Conservation (phyloP, 257 asterid species). For the Solanum sejunctum region DNA sequence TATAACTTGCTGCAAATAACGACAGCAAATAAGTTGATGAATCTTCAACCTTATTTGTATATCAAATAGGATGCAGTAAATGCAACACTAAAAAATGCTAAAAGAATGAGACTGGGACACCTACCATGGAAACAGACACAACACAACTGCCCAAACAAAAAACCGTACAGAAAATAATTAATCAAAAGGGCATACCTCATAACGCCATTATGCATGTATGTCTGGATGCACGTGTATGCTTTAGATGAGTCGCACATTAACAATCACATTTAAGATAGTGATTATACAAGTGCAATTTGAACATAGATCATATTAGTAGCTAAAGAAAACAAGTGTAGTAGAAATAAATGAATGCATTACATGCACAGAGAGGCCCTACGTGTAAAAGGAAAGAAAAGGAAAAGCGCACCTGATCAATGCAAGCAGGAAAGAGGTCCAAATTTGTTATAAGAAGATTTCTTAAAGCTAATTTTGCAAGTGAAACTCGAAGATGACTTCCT, state of each 20-base stretch:
- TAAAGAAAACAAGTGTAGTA: not conserved
- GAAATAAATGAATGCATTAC: not conserved
- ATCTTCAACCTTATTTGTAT: not conserved
- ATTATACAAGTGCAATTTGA: not conserved
- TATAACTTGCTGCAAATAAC: not conserved
- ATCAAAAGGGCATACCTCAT: not conserved
- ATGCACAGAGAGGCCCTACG: not conserved
- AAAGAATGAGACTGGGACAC: not conserved
- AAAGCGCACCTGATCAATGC: conserved; percentile 80
- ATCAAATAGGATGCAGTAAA: not conserved
- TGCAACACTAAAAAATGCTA: not conserved
- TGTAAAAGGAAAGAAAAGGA: not conserved
- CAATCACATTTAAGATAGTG: not conserved
- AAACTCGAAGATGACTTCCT: conserved; percentile 87
- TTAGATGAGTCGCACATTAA: not conserved
- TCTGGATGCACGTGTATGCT: not conserved
- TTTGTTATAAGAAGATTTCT: conserved; percentile 92
- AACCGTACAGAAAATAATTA: not conserved
- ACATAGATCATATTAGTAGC: not conserved
- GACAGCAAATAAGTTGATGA: not conserved
- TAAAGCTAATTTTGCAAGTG: conserved; percentile 87
- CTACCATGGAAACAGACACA: not conserved
- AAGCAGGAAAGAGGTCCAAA: conserved; percentile 96
- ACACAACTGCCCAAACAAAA: not conserved
- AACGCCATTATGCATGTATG: not conserved